These are phyloP conservation scores for Apiospora koreana DNA, from an alignment of 2,329 filamentous ascomycete genomes.

Conservation along the genomic window DNA sequence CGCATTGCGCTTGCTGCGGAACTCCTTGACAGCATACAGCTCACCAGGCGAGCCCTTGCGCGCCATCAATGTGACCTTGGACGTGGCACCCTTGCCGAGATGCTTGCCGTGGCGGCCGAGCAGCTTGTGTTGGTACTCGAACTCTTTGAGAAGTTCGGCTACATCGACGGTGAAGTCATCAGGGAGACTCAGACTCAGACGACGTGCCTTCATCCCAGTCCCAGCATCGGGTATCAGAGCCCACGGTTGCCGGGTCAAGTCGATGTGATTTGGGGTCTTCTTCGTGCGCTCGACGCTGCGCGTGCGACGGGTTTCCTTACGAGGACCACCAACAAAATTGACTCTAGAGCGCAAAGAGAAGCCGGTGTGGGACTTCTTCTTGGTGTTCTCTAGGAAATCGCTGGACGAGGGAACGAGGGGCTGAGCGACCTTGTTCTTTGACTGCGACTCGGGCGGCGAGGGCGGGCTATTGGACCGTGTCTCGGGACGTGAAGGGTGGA, in stretches of 20 bases:
- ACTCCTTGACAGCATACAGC: slow-evolving; percentile 85
- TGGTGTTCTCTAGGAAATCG: slow-evolving; percentile 50
- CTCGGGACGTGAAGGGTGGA: slow-evolving; percentile 28
- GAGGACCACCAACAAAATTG: slow-evolving; percentile 40
- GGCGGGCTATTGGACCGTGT: slow-evolving; percentile 35
- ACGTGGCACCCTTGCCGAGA: slow-evolving; percentile 80
- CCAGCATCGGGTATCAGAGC: slow-evolving; percentile 67
- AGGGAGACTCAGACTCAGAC: slow-evolving; percentile 71
- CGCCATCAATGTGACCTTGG: slow-evolving; percentile 79
- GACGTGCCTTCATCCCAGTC: slow-evolving; percentile 76
- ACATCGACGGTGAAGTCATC: slow-evolving; percentile 75
- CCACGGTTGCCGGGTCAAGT: slow-evolving; percentile 53
- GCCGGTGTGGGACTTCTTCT: slow-evolving; percentile 53
- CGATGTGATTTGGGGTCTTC: slow-evolving; percentile 18
- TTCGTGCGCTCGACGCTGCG: slow-evolving; percentile 33
- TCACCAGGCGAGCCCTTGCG: slow-evolving; percentile 66
- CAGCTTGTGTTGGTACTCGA: slow-evolving; percentile 69
- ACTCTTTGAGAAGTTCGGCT: slow-evolving; percentile 69
- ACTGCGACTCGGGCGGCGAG: slow-evolving; percentile 34
- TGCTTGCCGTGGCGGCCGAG: slow-evolving; percentile 73
- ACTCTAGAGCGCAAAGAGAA: slow-evolving; percentile 50
- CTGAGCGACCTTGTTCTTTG: slow-evolving; percentile 26
- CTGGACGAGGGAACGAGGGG: slow-evolving; percentile 38
- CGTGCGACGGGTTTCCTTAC: slow-evolving; percentile 27
- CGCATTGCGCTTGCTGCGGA: slow-evolving; percentile 63